These are phyloP conservation scores for Wickerhamiella lipophila DNA, from an alignment of 805 yeast genomes.

Conservation along the genomic window DNA sequence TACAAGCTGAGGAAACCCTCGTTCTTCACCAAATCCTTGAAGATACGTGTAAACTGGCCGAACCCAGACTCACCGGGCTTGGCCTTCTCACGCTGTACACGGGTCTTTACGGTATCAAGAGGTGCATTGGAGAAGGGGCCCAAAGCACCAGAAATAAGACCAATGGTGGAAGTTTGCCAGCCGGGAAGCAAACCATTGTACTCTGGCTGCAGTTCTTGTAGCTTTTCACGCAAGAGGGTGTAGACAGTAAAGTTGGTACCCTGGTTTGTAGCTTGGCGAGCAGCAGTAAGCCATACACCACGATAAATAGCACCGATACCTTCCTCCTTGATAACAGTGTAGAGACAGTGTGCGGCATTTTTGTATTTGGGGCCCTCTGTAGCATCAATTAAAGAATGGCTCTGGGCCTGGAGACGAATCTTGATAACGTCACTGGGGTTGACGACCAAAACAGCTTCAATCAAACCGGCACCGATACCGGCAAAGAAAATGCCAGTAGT, in stretches of 20 bases:
- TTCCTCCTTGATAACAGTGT: slow-evolving; percentile 76
- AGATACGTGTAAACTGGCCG: slow-evolving; percentile 68
- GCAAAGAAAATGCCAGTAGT: slow-evolving; percentile 73
- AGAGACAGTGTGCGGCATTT: slow-evolving; percentile 84
- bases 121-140: slow-evolving; percentile 98
- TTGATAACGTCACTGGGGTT: slow-evolving; percentile 97
- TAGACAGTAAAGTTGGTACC: slow-evolving; percentile 97
- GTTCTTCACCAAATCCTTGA: slow-evolving; percentile 66
- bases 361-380: slow-evolving; percentile 68
- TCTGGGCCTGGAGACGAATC: slow-evolving; percentile 91
- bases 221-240: slow-evolving; percentile 62
- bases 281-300: slow-evolving; percentile 92
- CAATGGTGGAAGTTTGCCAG: slow-evolving; percentile 88
- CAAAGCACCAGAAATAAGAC: slow-evolving; percentile 87
- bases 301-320: slow-evolving; percentile 80
- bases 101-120: slow-evolving; percentile 88
- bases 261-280: slow-evolving; percentile 95
- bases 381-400: slow-evolving; percentile 78
- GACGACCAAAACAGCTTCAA: slow-evolving; percentile 89
- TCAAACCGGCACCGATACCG: slow-evolving; percentile 95
- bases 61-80: slow-evolving; percentile 51
- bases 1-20: slow-evolving; percentile 83
- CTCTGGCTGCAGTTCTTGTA: slow-evolving; percentile 41
- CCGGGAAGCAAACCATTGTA: slow-evolving; percentile 61
- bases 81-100: slow-evolving; percentile 83